Percentiles rank a stretch among this genome's conserved stretches.
Evolutionary conservation across 805 yeast genomes (phyloP).

Genomic region (Hanseniaspora mollemarum): DNA sequence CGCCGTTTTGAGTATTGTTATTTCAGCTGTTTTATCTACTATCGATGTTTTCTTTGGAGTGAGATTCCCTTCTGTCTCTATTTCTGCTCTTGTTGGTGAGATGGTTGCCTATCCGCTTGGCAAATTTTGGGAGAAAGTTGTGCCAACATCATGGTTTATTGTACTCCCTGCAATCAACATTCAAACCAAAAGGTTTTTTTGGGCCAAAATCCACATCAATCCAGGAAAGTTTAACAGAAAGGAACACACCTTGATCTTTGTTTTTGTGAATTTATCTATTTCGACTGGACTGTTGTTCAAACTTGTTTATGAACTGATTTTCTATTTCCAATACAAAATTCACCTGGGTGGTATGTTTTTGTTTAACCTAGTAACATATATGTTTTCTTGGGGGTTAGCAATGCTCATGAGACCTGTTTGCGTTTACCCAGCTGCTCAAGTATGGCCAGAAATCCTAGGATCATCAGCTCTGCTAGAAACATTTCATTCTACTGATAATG

Average conservation of each 20-base stretch:
- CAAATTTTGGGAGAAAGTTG: slow-evolving; percentile 33
- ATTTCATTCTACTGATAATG: slow-evolving; percentile 18
- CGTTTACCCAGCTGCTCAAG: slow-evolving; percentile 52
- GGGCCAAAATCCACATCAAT: slow-evolving; percentile 31
- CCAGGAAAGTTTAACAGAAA: slow-evolving; percentile 55
- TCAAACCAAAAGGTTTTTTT: slow-evolving; percentile 1
- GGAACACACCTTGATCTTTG: slow-evolving; percentile 49
- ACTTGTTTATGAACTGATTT: slow-evolving; percentile 41
- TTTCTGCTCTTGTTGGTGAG: slow-evolving; percentile 45
- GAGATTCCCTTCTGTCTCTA: slow-evolving; percentile 43
- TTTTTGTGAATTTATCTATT: slow-evolving; percentile 40
- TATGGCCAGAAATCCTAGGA: slow-evolving; percentile 62
- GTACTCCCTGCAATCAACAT: slow-evolving; percentile 24
- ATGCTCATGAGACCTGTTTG: slow-evolving; percentile 50
- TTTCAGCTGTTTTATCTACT: slow-evolving; percentile 43
- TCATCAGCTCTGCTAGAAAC: slow-evolving; percentile 29
- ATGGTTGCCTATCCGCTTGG: slow-evolving; percentile 55
- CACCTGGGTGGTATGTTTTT: slow-evolving; percentile 47
- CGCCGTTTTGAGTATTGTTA: slow-evolving; percentile 5
- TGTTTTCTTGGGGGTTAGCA: slow-evolving; percentile 57
- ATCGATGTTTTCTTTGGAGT: slow-evolving; percentile 52
- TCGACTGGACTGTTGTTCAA: slow-evolving; percentile 31
- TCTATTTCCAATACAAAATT: slow-evolving; percentile 36
- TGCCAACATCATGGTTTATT: slow-evolving; percentile 27
- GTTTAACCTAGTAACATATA: slow-evolving; percentile 45